A percentile compares a stretch with the other conserved stretches of the same genome.
These are phyloP conservation scores for Tetracentron sinense DNA, from an alignment of 164 flowering plant species.

Conservation along the genomic window DNA sequence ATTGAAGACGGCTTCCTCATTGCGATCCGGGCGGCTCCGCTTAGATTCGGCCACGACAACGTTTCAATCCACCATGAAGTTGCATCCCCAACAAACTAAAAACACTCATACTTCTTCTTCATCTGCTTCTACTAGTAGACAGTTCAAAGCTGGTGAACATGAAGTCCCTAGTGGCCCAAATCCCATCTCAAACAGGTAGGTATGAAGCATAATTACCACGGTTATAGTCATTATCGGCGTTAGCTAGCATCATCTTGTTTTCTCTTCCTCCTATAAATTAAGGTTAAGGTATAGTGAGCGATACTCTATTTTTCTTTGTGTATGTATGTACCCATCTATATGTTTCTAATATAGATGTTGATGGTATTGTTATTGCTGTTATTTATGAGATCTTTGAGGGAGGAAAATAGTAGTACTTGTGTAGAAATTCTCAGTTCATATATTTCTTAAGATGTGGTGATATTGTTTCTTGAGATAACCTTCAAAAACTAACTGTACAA, in stretches of 20 bases:
- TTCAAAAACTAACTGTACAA: too few species aligned
- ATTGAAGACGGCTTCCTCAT: conserved; percentile 18
- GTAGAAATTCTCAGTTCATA: conserved; percentile 5
- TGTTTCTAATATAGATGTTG: conserved; percentile 26
- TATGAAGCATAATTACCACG: not conserved
- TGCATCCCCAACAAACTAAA: conserved; percentile 23
- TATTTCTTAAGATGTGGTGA: not conserved
- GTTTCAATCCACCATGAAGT: conserved; percentile 14
- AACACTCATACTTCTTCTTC: conserved; percentile 13
- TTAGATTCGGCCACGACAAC: conserved; percentile 9
- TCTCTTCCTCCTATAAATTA: conserved; percentile 19
- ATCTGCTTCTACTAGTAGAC: conserved; percentile 16
- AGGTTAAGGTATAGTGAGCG: too few species aligned
- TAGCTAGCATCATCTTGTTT: conserved; percentile 2
- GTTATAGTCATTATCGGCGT: not conserved
- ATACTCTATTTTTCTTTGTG: conserved; percentile 16
- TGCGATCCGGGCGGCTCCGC: conserved; percentile 22
- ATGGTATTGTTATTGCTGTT: conserved; percentile 12
- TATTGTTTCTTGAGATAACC: not conserved
- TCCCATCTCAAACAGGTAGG: conserved; percentile 59
- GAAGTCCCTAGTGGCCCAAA: conserved; percentile 94
- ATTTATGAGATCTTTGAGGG: conserved; percentile 1
- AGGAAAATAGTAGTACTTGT: not conserved
- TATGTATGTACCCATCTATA: conserved; percentile 17
- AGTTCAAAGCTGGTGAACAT: conserved; percentile 51